Evolutionary conservation across 2,329 filamentous ascomycete genomes (phyloP), one percentile per base, ranked within the genome.

Genomic region (Paecilomyces dactylethromorphus): DNA sequence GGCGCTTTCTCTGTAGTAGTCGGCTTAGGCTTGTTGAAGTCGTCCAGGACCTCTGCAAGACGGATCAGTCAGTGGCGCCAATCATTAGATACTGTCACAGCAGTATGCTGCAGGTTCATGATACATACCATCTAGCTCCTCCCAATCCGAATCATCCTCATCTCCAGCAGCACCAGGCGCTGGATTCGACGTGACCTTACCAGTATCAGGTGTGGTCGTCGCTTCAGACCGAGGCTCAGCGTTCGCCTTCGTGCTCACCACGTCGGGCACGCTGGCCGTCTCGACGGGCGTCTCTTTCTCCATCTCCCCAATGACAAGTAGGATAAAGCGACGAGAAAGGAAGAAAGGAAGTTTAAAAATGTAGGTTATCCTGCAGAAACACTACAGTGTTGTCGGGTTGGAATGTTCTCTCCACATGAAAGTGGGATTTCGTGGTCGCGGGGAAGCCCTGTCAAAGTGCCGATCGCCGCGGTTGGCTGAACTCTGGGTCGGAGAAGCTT

Each of bases 71-170:
- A 54, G 29, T 24, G 18, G 13, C 50, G 32, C 50, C 50, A 24
- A 31, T 35, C 12, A 54, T 22, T 39, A 12, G 11, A 39, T 13
- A 39, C 33, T 11, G 33, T 52, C 13, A 12, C 6, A 22, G 53
- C 53, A 33, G 51, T 33, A 26, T 54, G 45, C 35, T 45, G 15
- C 50, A 22, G 29, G 35, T 32, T 15, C 78, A 65, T 75, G 29
- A 49, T 32, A 12, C 78, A 65, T 75, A 91, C 90, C 91, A 76
- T 99, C 94, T 52, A 99, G 80, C 69, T 97, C 94, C 69, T 97
- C 94, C 75, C 96, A 92, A 64, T 97, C 93, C 6, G 92, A 93
- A 68, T 97, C 93, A 13, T 54, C 33, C 10, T 49, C 52, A 13
- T 54, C 53, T 3, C 29, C 60, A 51, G 56, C 53, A 24, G 24